These are phyloP conservation scores for Trametes maxima DNA, from an alignment of 768 basidiomycete species.

Conservation along the genomic window DNA sequence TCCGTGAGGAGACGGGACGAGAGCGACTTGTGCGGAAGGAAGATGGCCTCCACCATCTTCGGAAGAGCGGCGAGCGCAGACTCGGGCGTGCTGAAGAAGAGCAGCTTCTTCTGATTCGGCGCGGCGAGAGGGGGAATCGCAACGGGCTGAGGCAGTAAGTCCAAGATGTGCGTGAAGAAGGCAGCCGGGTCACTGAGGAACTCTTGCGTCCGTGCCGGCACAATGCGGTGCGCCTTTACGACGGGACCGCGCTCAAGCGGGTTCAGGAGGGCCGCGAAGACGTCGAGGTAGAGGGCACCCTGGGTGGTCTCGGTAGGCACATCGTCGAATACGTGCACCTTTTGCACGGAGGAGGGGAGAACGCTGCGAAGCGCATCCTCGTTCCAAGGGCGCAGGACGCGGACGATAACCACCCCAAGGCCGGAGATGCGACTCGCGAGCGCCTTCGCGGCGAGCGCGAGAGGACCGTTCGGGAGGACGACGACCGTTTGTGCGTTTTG, in stretches of 20 bases:
- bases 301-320: conserved; percentile 62
- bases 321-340: conserved; percentile 78
- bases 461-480: conserved; percentile 74
- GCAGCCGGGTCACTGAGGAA: conserved; percentile 48
- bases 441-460: conserved; percentile 65
- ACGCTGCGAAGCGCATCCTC: conserved; percentile 59
- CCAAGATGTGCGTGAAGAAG: conserved; percentile 46
- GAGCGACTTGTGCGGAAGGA: conserved; percentile 53
- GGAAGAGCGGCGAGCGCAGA: conserved; percentile 56
- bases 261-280: conserved; percentile 60
- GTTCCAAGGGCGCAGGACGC: conserved; percentile 85
- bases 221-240: conserved; percentile 60
- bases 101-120: conserved; percentile 46
- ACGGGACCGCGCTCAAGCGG: conserved; percentile 35
- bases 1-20: conserved; percentile 64
- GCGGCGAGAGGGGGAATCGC: conserved; percentile 32
- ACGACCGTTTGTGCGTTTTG: conserved; percentile 62
- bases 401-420: conserved; percentile 70
- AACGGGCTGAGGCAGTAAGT: conserved; percentile 26
- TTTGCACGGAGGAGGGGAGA: conserved; percentile 60
- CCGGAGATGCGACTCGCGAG: conserved; percentile 47
- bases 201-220: conserved; percentile 55
- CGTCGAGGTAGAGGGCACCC: conserved; percentile 72
- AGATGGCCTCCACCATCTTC: conserved; percentile 55
- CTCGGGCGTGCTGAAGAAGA: conserved; percentile 63